Conservation (phyloP, 1,284 basidiomycete species). For the Phellinidium pouzarii region DNA sequence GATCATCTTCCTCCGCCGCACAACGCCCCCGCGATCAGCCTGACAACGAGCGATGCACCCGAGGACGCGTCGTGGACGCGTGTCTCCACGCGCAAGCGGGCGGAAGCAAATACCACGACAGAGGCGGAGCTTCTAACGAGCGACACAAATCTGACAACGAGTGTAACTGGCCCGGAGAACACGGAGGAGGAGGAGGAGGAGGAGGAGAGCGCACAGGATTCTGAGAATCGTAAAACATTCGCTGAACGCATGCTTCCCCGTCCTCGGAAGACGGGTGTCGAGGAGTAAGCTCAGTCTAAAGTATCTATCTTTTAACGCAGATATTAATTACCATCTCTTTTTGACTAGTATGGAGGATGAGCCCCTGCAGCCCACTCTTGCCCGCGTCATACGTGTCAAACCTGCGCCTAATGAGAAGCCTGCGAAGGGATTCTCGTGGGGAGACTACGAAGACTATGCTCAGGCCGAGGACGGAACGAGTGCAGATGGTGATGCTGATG, state of each 20-base stretch:
- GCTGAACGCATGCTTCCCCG: slow-evolving; percentile 55
- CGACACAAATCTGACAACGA: slow-evolving; percentile 47
- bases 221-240: slow-evolving; percentile 37
- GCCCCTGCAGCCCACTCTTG: slow-evolving; percentile 45
- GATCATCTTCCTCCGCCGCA: background rate
- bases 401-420: slow-evolving; percentile 50
- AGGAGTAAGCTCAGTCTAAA: slow-evolving; percentile 45
- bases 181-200: slow-evolving; percentile 30
- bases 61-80: slow-evolving; percentile 54
- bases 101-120: slow-evolving; percentile 11
- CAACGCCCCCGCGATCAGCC: slow-evolving; percentile 2
- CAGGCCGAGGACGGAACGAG: slow-evolving; percentile 47
- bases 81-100: slow-evolving; percentile 29
- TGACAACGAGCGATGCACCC: slow-evolving; percentile 24
- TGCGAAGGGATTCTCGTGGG: slow-evolving; percentile 62
- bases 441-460: slow-evolving; percentile 62
- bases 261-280: slow-evolving; percentile 54
- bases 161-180: slow-evolving; percentile 45
- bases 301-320: slow-evolving; percentile 18
- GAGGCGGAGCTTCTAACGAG: slow-evolving; percentile 37
- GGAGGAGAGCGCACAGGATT: slow-evolving; percentile 24
- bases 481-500: slow-evolving; percentile 50
- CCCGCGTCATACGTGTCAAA: slow-evolving; percentile 58
- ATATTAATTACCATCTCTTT: slow-evolving; percentile 15
- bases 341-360: slow-evolving; percentile 51